Conservation (phyloP, 331 rosid species). For the Quercus tomentella region DNA sequence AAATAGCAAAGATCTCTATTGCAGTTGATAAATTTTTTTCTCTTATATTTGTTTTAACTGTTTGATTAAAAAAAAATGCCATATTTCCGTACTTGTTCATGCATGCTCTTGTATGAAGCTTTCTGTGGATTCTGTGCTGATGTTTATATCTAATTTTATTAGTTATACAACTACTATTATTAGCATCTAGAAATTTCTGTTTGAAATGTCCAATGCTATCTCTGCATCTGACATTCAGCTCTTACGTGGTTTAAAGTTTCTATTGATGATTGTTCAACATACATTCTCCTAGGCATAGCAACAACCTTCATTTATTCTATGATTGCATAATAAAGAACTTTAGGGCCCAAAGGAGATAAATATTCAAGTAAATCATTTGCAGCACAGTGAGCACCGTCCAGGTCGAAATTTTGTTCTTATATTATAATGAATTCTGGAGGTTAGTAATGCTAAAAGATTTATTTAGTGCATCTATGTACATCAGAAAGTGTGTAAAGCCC, state of each 20-base stretch:
- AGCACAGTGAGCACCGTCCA: background rate
- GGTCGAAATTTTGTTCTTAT: background rate
- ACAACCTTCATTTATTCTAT: background rate
- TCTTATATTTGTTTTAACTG: background rate
- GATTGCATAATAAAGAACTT: background rate
- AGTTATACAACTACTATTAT: background rate
- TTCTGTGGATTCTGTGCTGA: background rate
- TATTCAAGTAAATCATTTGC: background rate
- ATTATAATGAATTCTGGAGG: background rate
- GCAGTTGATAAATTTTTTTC: background rate
- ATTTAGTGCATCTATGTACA: background rate
- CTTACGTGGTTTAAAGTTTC: background rate
- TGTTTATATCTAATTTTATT: background rate
- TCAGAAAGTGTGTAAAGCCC: background rate
- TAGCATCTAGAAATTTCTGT: background rate
- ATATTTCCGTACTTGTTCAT: background rate
- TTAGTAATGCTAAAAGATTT: background rate
- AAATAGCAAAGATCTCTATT: background rate
- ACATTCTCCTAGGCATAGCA: background rate
- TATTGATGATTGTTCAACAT: background rate
- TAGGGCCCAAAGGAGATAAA: background rate
- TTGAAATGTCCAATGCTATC: background rate
- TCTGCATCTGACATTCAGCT: background rate
- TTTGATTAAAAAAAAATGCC: background rate
- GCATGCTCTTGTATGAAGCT: background rate